These are phyloP conservation scores for Scutellaria minor DNA, from an alignment of 257 asterid species.

Conservation along the genomic window DNA sequence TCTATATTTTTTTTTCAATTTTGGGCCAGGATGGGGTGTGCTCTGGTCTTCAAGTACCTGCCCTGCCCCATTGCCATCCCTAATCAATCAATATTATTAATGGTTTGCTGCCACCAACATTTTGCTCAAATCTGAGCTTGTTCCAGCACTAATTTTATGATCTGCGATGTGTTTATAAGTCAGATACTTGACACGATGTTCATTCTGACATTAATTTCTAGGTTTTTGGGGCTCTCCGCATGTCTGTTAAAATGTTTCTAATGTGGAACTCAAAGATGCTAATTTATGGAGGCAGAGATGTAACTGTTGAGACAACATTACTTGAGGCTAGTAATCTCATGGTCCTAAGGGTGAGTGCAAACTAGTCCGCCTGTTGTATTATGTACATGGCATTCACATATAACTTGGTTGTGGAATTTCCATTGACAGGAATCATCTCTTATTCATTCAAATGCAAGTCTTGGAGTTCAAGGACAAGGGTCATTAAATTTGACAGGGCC, in stretches of 20 bases:
- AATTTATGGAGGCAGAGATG: constrained; percentile 97
- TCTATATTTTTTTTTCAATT: too few species aligned
- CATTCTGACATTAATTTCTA: constrained; percentile 40
- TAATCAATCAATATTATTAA: constrained; percentile 3
- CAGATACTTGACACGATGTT: constrained; percentile 5
- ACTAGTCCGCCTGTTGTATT: constrained; percentile 18
- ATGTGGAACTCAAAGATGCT: constrained; percentile 95
- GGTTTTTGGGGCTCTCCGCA: constrained; percentile 99
- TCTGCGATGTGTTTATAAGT: constrained; percentile 8
- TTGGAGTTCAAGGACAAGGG: constrained; percentile 99
- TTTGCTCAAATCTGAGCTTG: constrained; percentile 18
- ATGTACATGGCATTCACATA: constrained; percentile 21
- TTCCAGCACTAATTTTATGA: constrained; percentile 15
- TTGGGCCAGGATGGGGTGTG: too few species aligned
- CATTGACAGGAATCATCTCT: constrained; percentile 74
- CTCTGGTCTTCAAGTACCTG: too few species aligned
- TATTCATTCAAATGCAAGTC: constrained; percentile 91
- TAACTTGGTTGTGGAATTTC: constrained; percentile 32
- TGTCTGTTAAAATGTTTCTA: constrained; percentile 94
- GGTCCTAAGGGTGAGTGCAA: constrained; percentile 78
- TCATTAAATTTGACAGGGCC: constrained; percentile 89
- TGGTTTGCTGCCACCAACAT: constrained; percentile 24
- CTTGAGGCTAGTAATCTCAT: constrained; percentile 97
- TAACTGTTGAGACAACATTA: constrained; percentile 86
- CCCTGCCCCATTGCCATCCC: too few species aligned